Evolutionary conservation across 1,284 basidiomycete species (phyloP).

Genomic region (Papiliotrema laurentii): DNA sequence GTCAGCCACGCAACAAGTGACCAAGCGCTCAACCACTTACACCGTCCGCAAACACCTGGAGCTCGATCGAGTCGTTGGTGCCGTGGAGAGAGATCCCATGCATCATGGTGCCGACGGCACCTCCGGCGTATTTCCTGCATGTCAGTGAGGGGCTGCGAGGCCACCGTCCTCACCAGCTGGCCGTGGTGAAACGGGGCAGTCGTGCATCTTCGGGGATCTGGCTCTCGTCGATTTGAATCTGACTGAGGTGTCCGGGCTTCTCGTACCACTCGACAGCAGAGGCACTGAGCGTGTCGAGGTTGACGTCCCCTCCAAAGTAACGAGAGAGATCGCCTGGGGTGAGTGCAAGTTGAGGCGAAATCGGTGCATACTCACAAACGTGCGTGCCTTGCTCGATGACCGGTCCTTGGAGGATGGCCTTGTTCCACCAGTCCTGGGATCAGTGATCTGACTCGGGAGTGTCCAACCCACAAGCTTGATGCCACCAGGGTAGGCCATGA

Average conservation of each 20-base stretch:
- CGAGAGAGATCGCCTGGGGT: slow-evolving; percentile 47
- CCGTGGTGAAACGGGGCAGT: slow-evolving; percentile 48
- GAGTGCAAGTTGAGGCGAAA: neutral
- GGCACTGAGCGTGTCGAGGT: slow-evolving; percentile 48
- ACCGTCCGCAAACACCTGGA: slow-evolving; percentile 43
- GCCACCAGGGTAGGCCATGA: slow-evolving; percentile 49
- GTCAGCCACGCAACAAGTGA: slow-evolving; percentile 2
- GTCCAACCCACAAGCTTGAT: slow-evolving; percentile 27
- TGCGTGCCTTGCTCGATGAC: slow-evolving; percentile 56
- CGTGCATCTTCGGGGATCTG: slow-evolving; percentile 42
- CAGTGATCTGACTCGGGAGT: neutral
- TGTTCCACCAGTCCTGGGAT: slow-evolving; percentile 55
- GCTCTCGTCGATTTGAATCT: slow-evolving; percentile 50
- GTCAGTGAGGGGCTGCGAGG: slow-evolving; percentile 2
- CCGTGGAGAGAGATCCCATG: slow-evolving; percentile 39
- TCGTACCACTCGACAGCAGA: slow-evolving; percentile 43
- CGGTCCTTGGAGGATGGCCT: slow-evolving; percentile 49
- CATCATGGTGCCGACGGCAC: slow-evolving; percentile 42
- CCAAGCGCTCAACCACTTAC: slow-evolving; percentile 17
- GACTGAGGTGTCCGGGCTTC: slow-evolving; percentile 49
- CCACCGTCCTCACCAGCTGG: slow-evolving; percentile 45
- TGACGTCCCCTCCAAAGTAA: slow-evolving; percentile 56
- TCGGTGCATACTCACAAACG: slow-evolving; percentile 36
- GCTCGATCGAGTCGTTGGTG: slow-evolving; percentile 39
- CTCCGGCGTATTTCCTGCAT: slow-evolving; percentile 39